Evolutionary conservation across 2,329 filamentous ascomycete genomes (phyloP), one percentile per base, ranked within the genome.

Genomic region (Calonectria ilicicola): DNA sequence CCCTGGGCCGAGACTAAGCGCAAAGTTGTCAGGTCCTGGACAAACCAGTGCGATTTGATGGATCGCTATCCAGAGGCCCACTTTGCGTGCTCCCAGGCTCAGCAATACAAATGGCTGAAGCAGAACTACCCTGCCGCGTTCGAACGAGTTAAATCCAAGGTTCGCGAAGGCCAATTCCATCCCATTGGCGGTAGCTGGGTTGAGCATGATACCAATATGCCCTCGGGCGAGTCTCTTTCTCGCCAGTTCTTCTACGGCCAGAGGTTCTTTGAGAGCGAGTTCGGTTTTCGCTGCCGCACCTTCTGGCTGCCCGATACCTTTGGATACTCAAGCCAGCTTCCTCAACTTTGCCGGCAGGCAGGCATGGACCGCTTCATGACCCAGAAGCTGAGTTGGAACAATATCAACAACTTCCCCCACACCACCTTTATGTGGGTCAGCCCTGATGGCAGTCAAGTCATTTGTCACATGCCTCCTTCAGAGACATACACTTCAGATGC

Each of bases 301-400:
- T 99, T 99, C 85, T 99, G 97, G 97, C 89, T 99, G 8, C 97
- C 97, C 1, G 97, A 99, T 83, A 99, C 97, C 0, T 99, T 99
- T 85, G 97, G 97, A 17, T 99, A 99, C 85, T 98, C 96, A 0
- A 94, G 93, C 63, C 97, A 99, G 84, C 90, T 99, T 49, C 97
- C 97, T 15, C 97, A 99, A 81, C 88, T 99, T 49, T 98, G 95
- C 82, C 93, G 96, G 4, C 87, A 98, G 32, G 94, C 97, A n/a
- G 96, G 95, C 23, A 98, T 99, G 97, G 94, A 91, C 70, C 92
- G 96, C 40, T 99, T 99, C 87, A 93, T 99, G 80, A 99, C 97
- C 0, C 97, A 99, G 84, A 99, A 99, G 86, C 88, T 99, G 72
- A 98, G 96, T 87, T 99, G 97, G 97, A 98, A 98, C 87, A 98